A percentile compares a stretch with the other conserved stretches of the same genome.
phyloP scores from a whole-genome alignment of 2,329 filamentous ascomycete genomes.

The Arthrobotrys sphaeroides region DNA sequence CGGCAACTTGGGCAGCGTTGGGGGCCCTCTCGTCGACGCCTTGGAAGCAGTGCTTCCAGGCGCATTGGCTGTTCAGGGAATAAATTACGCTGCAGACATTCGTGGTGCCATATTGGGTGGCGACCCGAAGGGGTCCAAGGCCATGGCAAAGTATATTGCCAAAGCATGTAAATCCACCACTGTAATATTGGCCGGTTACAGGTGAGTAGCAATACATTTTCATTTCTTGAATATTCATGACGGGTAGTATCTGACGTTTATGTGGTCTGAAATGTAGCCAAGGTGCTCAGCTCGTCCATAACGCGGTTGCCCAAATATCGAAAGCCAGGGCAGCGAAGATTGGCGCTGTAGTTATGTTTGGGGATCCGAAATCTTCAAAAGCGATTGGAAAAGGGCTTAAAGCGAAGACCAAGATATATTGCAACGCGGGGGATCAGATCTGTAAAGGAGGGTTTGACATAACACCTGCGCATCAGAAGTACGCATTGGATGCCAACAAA shows the following conservation, averaged over 20 bases:
- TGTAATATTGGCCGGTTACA: slow-evolving; percentile 16
- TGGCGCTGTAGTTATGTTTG: slow-evolving; percentile 58
- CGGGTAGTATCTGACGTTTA: background rate
- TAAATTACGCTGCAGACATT: slow-evolving; percentile 57
- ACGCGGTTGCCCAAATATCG: slow-evolving; percentile 55
- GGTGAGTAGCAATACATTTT: background rate
- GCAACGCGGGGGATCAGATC: slow-evolving; percentile 57
- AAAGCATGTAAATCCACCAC: background rate
- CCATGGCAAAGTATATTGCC: background rate
- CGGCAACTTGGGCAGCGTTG: slow-evolving; percentile 58
- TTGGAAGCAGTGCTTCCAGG: slow-evolving; percentile 51
- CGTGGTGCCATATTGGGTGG: slow-evolving; percentile 57
- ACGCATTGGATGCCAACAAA: slow-evolving; percentile 47
- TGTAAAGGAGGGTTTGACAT: slow-evolving; percentile 56
- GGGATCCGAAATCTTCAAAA: slow-evolving; percentile 55
- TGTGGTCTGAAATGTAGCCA: slow-evolving; percentile 54
- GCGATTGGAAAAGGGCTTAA: background rate
- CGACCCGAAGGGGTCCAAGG: slow-evolving; percentile 48
- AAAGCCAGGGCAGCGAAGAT: slow-evolving; percentile 54
- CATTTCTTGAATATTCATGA: background rate
- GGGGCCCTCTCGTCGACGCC: slow-evolving; percentile 56
- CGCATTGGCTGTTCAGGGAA: slow-evolving; percentile 57
- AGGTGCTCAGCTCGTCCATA: slow-evolving; percentile 59
- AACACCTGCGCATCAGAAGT: slow-evolving; percentile 56
- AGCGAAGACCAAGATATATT: slow-evolving; percentile 56